Evolutionary conservation across 805 yeast genomes (phyloP).

Genomic region (Wickerhamomyces ciferrii): DNA sequence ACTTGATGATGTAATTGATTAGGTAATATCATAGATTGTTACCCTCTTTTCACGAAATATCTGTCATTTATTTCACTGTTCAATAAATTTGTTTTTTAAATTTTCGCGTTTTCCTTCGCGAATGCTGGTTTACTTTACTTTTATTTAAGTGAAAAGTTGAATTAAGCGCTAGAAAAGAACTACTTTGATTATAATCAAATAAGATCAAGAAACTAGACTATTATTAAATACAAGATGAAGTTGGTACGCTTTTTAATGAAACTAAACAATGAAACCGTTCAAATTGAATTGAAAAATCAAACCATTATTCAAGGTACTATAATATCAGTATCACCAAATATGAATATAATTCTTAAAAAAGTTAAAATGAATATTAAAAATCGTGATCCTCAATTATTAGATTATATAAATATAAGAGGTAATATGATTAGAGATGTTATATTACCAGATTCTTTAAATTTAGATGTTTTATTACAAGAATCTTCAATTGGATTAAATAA

Average conservation of each 20-base stretch:
- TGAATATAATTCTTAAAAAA: conserved; percentile 81
- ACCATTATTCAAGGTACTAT: conserved; percentile 81
- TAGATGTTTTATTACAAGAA: conserved; percentile 58
- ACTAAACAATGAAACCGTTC: conserved; percentile 78
- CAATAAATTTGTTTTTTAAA: no score
- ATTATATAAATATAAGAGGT: conserved; percentile 82
- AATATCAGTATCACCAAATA: conserved; percentile 79
- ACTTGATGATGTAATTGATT: no score
- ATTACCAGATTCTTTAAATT: conserved; percentile 79
- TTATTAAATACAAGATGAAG: neutral
- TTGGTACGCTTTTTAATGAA: conserved; percentile 64
- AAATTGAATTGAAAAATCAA: conserved; percentile 89
- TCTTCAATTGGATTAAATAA: conserved; percentile 5
- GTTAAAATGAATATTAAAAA: conserved; percentile 73
- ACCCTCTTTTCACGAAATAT: no score
- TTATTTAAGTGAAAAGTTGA: no score
- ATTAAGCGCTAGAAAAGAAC: no score
- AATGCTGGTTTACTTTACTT: no score
- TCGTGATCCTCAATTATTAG: conserved; percentile 65
- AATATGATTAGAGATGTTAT: conserved; percentile 80
- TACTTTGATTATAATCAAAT: no score
- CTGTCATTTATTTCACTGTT: no score
- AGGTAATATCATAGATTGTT: no score
- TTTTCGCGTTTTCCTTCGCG: no score
- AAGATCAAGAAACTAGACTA: neutral